These are phyloP conservation scores for Zoysia japonica DNA, from an alignment of 176 grass and related monocot species.

Conservation along the genomic window DNA sequence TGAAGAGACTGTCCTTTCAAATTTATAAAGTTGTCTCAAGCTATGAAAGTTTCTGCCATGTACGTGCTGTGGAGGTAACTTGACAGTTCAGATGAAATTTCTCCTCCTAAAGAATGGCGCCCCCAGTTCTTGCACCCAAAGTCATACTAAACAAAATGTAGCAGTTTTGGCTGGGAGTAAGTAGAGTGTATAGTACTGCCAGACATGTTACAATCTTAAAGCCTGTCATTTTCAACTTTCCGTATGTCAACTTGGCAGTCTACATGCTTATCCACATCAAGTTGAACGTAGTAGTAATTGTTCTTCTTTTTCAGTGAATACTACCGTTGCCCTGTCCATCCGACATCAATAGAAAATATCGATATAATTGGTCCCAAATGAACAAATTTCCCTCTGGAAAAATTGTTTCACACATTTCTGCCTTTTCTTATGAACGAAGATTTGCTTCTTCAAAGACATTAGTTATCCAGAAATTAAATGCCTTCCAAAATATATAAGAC, in stretches of 20 bases:
- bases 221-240: constrained; percentile 8
- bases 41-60: not conserved
- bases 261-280: not conserved
- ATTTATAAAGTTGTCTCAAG: not conserved
- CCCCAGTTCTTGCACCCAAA: not conserved
- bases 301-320: not conserved
- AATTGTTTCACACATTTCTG: not conserved
- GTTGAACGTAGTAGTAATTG: not conserved
- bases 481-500: constrained; percentile 1
- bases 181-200: not conserved
- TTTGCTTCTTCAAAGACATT: not conserved
- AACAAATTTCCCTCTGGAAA: not conserved
- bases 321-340: not conserved
- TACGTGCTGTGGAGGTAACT: not conserved
- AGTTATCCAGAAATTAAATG: constrained; percentile 14
- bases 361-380: not conserved
- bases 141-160: not conserved
- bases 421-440: constrained; percentile 9
- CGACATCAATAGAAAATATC: not conserved
- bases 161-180: constrained; percentile 2
- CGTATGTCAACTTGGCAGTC: constrained; percentile 7
- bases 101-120: constrained; percentile 13
- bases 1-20: not conserved
- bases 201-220: not conserved
- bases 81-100: constrained; percentile 30